phyloP scores from a whole-genome alignment of 1,284 basidiomycete genomes.

The Malassezia globosa region DNA sequence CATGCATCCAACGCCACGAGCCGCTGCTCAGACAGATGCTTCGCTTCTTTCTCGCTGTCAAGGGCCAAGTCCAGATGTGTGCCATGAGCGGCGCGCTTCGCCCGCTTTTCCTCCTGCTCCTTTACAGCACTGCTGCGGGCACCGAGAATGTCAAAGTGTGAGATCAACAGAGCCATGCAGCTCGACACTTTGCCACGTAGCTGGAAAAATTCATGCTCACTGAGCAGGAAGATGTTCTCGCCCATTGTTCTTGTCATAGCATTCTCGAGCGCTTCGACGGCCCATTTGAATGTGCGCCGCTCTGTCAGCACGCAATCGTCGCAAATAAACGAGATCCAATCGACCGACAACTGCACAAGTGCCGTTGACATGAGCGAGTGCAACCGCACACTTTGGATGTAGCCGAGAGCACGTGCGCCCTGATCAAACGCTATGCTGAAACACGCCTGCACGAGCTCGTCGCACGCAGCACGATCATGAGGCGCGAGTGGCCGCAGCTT shows the following conservation, averaged over 20 bases:
- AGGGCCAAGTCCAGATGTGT: slow-evolving; percentile 40
- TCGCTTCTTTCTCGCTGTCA: slow-evolving; percentile 21
- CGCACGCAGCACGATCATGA: slow-evolving; percentile 23
- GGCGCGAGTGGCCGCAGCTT: slow-evolving; percentile 19
- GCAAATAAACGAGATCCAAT: slow-evolving; percentile 94
- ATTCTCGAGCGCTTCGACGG: slow-evolving; percentile 89
- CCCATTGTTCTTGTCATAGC: slow-evolving; percentile 71
- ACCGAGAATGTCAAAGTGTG: slow-evolving; percentile 80
- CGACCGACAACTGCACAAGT: slow-evolving; percentile 37
- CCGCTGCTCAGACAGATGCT: slow-evolving; percentile 26
- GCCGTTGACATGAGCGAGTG: slow-evolving; percentile 37
- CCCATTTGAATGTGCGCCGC: slow-evolving; percentile 95
- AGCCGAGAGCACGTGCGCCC: slow-evolving; percentile 39
- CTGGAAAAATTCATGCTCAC: slow-evolving; percentile 65
- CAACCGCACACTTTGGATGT: slow-evolving; percentile 39
- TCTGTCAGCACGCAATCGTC: slow-evolving; percentile 95
- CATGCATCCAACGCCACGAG: slow-evolving; percentile 32
- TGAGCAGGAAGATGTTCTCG: slow-evolving; percentile 79
- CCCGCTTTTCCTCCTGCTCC: slow-evolving; percentile 36
- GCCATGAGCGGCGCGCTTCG: slow-evolving; percentile 33
- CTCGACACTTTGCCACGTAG: slow-evolving; percentile 82
- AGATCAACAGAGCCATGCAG: slow-evolving; percentile 90
- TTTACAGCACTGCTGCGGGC: slow-evolving; percentile 41
- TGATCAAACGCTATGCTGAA: slow-evolving; percentile 87
- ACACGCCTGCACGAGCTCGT: slow-evolving; percentile 85